Conservation (phyloP, 1,284 basidiomycete species). For the Ustilago loliicola region DNA sequence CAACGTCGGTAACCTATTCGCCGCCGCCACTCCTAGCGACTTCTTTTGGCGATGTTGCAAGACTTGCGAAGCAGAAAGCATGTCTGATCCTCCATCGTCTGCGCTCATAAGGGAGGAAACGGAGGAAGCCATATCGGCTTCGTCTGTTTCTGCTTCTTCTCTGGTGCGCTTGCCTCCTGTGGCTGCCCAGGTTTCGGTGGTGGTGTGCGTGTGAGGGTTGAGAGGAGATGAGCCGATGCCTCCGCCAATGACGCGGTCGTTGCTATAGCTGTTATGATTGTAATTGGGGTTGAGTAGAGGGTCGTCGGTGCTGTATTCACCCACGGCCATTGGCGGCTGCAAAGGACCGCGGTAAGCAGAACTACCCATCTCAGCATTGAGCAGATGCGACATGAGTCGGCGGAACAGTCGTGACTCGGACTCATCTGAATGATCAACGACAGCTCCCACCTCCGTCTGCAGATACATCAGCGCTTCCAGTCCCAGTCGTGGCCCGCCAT, state of each 20-base stretch:
- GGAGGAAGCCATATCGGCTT: conserved; percentile 43
- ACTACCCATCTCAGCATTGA: conserved; percentile 26
- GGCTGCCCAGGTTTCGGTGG: conserved; percentile 25
- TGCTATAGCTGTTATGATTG: background rate
- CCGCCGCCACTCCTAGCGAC: background rate
- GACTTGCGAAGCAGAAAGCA: conserved; percentile 46
- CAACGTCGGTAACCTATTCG: conserved; percentile 15
- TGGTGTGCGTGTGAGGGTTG: conserved; percentile 16
- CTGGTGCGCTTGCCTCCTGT: conserved; percentile 37
- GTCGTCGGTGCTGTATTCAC: conserved; percentile 19
- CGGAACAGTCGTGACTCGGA: conserved; percentile 66
- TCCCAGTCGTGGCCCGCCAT: conserved; percentile 44
- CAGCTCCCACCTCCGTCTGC: conserved; percentile 68
- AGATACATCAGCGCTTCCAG: conserved; percentile 69
- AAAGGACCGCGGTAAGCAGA: conserved; percentile 2
- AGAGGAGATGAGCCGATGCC: conserved; percentile 38
- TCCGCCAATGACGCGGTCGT: conserved; percentile 7
- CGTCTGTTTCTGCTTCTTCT: conserved; percentile 46
- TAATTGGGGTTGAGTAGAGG: conserved; percentile 8
- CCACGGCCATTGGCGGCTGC: background rate
- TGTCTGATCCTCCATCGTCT: conserved; percentile 41
- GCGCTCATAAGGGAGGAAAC: conserved; percentile 47
- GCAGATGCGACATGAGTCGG: conserved; percentile 68
- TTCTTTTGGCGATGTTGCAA: conserved; percentile 34
- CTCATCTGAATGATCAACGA: conserved; percentile 67